Evolutionary conservation across 345 rosid genomes (phyloP), one percentile per base, ranked within the genome.

Genomic region (Moricandia moricandioides): DNA sequence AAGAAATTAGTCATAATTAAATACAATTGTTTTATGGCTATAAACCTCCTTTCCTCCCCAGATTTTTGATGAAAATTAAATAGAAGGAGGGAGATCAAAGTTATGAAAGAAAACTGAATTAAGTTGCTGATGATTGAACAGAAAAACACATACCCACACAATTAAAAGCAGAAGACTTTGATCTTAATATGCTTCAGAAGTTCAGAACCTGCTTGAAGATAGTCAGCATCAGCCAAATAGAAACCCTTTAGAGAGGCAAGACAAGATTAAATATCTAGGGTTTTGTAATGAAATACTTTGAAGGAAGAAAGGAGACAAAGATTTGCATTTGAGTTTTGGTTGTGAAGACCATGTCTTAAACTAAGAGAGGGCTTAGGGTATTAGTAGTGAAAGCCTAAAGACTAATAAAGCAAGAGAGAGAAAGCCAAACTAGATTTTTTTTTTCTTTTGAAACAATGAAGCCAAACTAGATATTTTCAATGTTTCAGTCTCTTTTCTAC

Each of bases 341-440:
- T 71, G 83, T 79, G 88, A 85, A 84, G 86, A 43, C 67, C 54
- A 66, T 72, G 77, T 66, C 84, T 80, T 81, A 84, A 86, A 71
- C 85, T 70, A 70, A 77, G 78, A 65, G 56, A 47, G 80, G 54
- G 87, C 84, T 82, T 84, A 82, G 81, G 81, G 83, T 78, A 78
- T 78, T 67, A 66, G 86, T 76, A 79, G 74, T 75, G 86, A 69
- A 62, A 47, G 59, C 72, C 73, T 71, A 67, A 70, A 78, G 81
- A 45, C 71, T 60, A 78, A 60, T 30, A 73, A 78, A 63, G 72
- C 56, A 33, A 51, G 76, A 79, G 81, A 56, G 76, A 80, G 77
- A 64, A 30, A 24, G 57, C 37, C 54, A 66, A 51, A 40, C 45
- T 34, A 47, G 76, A 70, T 62, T n/a, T n/a, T n/a, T n/a, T n/a